Conservation (phyloP, 805 yeast species). For the Metschnikowia lachancei region DNA sequence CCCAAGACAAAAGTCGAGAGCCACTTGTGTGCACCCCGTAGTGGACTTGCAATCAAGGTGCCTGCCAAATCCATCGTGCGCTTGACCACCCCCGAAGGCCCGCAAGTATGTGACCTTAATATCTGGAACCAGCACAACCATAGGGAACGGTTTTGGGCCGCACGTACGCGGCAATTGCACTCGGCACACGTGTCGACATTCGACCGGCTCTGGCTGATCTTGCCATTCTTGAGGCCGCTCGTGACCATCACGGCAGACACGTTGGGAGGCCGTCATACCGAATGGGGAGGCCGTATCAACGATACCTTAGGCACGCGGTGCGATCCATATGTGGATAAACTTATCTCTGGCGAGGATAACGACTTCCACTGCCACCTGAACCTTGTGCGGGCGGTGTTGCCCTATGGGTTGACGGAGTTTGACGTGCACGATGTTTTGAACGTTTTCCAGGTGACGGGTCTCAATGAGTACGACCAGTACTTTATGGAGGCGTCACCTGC, state of each 20-base stretch:
- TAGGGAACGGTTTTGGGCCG: conserved; percentile 66
- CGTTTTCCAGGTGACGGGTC: conserved; percentile 68
- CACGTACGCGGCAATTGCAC: conserved; percentile 64
- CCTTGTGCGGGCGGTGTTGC: conserved; percentile 55
- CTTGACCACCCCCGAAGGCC: conserved; percentile 63
- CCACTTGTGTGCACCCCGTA: conserved; percentile 49
- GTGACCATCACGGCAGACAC: conserved; percentile 64
- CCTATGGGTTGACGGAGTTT: conserved; percentile 59
- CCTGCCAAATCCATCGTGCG: conserved; percentile 59
- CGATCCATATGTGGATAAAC: conserved; percentile 65
- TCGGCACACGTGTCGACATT: conserved; percentile 59
- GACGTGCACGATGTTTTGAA: conserved; percentile 70
- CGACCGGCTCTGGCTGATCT: conserved; percentile 63
- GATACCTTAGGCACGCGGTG: conserved; percentile 68
- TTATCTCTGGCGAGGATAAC: conserved; percentile 61
- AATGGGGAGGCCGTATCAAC: conserved; percentile 64
- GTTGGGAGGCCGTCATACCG: conserved; percentile 53
- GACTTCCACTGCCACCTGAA: conserved; percentile 69
- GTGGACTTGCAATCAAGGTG: conserved; percentile 62
- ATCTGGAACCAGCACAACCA: conserved; percentile 62
- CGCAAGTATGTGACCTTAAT: conserved; percentile 69
- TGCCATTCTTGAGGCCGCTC: conserved; percentile 64
- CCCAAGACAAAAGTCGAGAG: conserved; percentile 42
- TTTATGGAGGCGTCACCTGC: conserved; percentile 73
- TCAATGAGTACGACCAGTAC: conserved; percentile 62